Conservation (phyloP, 768 basidiomycete genomes). For the Tricholoma saponaceum region DNA sequence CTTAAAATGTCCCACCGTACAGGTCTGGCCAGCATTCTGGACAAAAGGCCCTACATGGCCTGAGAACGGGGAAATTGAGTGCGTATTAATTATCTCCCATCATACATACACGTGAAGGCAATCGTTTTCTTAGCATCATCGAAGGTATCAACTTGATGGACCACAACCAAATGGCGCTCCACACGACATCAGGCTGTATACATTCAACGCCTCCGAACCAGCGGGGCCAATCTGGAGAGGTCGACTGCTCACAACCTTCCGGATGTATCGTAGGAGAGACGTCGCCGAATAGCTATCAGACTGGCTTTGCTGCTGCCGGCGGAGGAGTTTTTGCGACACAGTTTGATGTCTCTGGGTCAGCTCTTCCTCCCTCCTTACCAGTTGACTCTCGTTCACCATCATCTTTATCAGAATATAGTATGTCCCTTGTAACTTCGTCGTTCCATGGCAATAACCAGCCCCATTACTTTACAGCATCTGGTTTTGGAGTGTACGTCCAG, state of each 20-base stretch:
- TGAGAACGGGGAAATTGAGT: conserved; percentile 45
- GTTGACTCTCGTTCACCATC: not conserved
- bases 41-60: conserved; percentile 42
- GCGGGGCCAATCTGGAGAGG: conserved; percentile 47
- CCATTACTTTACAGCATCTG: conserved; percentile 29
- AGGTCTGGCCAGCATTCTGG: conserved; percentile 52
- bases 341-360: conserved; percentile 46
- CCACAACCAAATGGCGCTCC: conserved; percentile 76
- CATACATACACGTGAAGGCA: conserved; percentile 16
- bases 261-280: conserved; percentile 69
- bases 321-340: conserved; percentile 80
- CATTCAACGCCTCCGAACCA: conserved; percentile 33
- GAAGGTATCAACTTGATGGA: conserved; percentile 77
- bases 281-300: conserved; percentile 58
- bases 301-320: conserved; percentile 60
- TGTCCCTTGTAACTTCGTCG: not conserved
- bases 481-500: conserved; percentile 41
- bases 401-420: conserved; percentile 21
- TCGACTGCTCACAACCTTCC: conserved; percentile 52
- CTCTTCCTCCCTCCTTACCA: not conserved
- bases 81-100: conserved; percentile 1
- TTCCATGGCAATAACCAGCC: not conserved
- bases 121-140: conserved; percentile 47
- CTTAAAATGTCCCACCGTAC: not conserved
- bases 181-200: conserved; percentile 49